A percentile compares a stretch with the other conserved stretches of the same genome.
Conservation (phyloP, 257 asterid genomes). For the Scutellaria barbata region DNA sequence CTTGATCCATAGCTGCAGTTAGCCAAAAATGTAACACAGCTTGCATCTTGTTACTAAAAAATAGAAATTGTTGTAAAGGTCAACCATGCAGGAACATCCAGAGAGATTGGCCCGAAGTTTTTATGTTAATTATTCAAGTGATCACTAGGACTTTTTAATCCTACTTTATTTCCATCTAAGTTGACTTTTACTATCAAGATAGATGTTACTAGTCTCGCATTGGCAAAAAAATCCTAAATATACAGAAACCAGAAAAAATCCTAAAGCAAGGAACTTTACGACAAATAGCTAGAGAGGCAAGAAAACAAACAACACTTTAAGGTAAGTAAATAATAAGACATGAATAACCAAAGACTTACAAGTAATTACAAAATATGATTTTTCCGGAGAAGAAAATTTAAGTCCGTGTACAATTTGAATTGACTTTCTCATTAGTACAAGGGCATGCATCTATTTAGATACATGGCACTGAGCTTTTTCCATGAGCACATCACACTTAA, state of each 20-base stretch:
- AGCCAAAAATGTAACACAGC: not conserved
- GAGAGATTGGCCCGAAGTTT: not conserved
- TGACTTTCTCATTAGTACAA: not conserved
- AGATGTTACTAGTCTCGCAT: not conserved
- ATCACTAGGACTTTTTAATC: not conserved
- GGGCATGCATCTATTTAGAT: not conserved
- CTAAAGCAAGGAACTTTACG: not conserved
- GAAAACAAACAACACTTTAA: not conserved
- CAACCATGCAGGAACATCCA: not conserved
- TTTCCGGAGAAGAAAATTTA: not conserved
- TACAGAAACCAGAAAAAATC: not conserved
- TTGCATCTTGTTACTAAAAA: not conserved
- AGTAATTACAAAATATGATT: not conserved
- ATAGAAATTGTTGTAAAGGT: not conserved
- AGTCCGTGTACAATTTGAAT: not conserved
- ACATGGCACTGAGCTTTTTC: not conserved
- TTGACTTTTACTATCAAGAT: not conserved
- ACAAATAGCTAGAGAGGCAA: not conserved
- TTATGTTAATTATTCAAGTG: not conserved
- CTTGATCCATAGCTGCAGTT: not conserved
- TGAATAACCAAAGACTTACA: not conserved
- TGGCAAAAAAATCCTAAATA: not conserved
- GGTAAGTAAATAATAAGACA: not conserved
- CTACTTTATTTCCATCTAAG: not conserved
- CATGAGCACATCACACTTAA: conserved; percentile 1